These are phyloP conservation scores for Ricinus communis DNA, from an alignment of 345 rosid genomes.

Conservation along the genomic window DNA sequence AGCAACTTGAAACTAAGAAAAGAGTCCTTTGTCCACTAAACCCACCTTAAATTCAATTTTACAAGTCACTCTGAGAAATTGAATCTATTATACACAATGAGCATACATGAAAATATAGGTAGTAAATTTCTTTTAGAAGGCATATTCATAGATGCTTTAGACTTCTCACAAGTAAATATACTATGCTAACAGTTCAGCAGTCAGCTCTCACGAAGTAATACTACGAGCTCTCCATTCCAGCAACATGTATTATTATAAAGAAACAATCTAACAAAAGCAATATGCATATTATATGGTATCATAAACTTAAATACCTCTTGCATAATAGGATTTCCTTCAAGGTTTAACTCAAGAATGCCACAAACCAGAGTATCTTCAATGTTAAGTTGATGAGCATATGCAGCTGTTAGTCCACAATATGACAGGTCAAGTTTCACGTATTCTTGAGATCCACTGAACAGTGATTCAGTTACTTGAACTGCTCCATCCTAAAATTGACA, in stretches of 20 bases:
- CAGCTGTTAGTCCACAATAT: constrained; percentile 54
- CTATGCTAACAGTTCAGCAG: neutral
- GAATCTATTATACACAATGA: no score
- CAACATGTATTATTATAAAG: no score
- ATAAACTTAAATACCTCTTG: constrained; percentile 79
- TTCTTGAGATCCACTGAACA: constrained; percentile 52
- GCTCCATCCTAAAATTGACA: constrained; percentile 64
- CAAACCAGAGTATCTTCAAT: constrained; percentile 33
- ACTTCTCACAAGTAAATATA: neutral
- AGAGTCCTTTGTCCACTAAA: no score
- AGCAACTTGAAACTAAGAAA: no score
- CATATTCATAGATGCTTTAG: neutral
- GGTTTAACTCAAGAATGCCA: constrained; percentile 64
- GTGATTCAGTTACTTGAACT: constrained; percentile 49
- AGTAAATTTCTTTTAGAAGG: neutral
- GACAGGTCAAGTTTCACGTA: constrained; percentile 76
- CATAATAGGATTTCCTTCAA: constrained; percentile 67
- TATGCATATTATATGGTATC: neutral
- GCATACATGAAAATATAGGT: neutral
- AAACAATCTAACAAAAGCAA: neutral
- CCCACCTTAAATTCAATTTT: no score
- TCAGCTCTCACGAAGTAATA: no score
- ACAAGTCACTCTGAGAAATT: no score
- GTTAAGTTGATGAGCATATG: constrained; percentile 43
- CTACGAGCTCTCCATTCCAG: no score